Conservation (phyloP, 2,329 filamentous ascomycete genomes). For the Cercospora zeae-maydis region DNA sequence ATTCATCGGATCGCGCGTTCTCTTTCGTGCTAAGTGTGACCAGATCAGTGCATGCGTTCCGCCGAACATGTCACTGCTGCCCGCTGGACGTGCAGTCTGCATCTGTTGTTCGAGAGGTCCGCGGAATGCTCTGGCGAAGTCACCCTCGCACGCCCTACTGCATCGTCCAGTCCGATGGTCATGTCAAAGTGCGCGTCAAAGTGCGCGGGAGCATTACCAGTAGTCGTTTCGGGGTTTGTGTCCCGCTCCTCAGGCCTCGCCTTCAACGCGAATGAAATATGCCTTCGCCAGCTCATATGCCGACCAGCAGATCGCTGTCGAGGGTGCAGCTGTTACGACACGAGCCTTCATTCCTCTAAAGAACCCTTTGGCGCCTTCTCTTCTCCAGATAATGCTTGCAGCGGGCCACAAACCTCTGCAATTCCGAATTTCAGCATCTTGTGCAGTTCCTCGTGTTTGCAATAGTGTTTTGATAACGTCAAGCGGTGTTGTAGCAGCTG, state of each 20-base stretch:
- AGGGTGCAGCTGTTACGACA: constrained; percentile 95
- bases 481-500: constrained; percentile 89
- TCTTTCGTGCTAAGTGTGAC: background rate
- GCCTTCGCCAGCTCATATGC: constrained; percentile 67
- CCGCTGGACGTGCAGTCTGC: background rate
- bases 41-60: background rate
- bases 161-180: background rate
- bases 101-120: background rate
- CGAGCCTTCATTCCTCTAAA: constrained; percentile 89
- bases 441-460: constrained; percentile 82
- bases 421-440: constrained; percentile 75
- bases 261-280: constrained; percentile 54
- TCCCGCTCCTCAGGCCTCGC: constrained; percentile 27
- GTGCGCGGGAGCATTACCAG: background rate
- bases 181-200: background rate
- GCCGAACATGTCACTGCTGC: background rate
- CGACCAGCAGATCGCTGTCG: constrained; percentile 98
- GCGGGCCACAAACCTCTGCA: constrained; percentile 79
- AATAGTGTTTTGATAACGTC: constrained; percentile 98
- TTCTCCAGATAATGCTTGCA: constrained; percentile 73
- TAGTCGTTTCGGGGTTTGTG: background rate
- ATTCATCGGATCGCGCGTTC: background rate
- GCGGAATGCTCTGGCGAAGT: background rate
- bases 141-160: background rate
- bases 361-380: constrained; percentile 83